phyloP scores from a whole-genome alignment of 768 basidiomycete genomes.

The Tulasnella sp. region DNA sequence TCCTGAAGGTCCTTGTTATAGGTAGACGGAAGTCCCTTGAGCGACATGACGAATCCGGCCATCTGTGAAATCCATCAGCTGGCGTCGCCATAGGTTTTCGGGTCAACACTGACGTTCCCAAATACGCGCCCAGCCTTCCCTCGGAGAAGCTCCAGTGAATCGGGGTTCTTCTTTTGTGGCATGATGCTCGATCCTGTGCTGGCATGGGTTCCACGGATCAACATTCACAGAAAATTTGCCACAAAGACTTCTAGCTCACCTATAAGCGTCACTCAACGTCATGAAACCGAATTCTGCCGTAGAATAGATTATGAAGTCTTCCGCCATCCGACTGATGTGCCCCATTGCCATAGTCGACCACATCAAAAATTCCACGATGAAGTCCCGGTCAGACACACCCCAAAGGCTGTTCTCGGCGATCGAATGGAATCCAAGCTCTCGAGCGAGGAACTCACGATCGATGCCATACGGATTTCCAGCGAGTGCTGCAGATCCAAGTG shows the following conservation, averaged over 20 bases:
- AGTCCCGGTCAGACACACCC: constrained; percentile 95
- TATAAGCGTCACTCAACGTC: constrained; percentile 93
- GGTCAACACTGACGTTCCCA: constrained; percentile 54
- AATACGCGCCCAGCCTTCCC: constrained; percentile 94
- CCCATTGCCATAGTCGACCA: constrained; percentile 89
- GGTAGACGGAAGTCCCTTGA: constrained; percentile 94
- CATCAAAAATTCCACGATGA: constrained; percentile 94
- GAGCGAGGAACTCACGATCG: constrained; percentile 84
- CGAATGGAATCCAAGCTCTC: constrained; percentile 79
- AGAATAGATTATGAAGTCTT: constrained; percentile 94
- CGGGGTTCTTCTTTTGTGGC: constrained; percentile 99
- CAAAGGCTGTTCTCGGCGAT: constrained; percentile 94
- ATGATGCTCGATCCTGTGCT: constrained; percentile 99
- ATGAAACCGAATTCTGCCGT: constrained; percentile 97
- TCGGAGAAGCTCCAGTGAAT: constrained; percentile 87
- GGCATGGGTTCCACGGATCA: not conserved
- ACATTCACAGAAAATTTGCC: not conserved
- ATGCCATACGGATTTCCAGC: constrained; percentile 95
- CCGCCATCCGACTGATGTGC: constrained; percentile 88
- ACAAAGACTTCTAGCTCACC: constrained; percentile 37
- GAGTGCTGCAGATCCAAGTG: constrained; percentile 87
- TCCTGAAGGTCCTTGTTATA: constrained; percentile 99
- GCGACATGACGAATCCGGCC: constrained; percentile 94
- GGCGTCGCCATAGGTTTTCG: constrained; percentile 2
- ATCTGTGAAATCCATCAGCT: constrained; percentile 42